Percentiles rank a stretch among this genome's conserved stretches.
These are phyloP conservation scores for Yamadazyma friedrichii DNA, from an alignment of 1,139 yeast genomes.

Conservation along the genomic window DNA sequence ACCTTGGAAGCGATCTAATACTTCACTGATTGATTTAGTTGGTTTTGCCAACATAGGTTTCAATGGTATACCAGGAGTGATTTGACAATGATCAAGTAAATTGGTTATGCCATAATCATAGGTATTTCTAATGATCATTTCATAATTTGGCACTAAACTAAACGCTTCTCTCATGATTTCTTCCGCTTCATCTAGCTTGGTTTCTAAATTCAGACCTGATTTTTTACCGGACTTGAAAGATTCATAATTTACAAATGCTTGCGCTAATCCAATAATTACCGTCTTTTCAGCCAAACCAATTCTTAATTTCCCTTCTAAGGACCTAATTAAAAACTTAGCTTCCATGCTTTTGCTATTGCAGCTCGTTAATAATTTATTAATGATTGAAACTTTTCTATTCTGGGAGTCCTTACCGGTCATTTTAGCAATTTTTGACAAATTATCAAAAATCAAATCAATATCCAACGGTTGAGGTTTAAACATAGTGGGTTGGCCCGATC, in stretches of 20 bases:
- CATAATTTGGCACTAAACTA: constrained; percentile 91
- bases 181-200: constrained; percentile 59
- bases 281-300: constrained; percentile 95
- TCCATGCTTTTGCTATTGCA: constrained; percentile 71
- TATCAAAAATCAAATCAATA: constrained; percentile 68
- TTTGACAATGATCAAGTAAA: constrained; percentile 63
- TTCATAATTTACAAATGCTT: constrained; percentile 72
- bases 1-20: constrained; percentile 82
- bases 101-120: constrained; percentile 65
- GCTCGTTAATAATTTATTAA: constrained; percentile 81
- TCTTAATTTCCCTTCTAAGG: constrained; percentile 88
- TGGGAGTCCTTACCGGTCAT: constrained; percentile 86
- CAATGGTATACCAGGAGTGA: constrained; percentile 90
- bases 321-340: constrained; percentile 86
- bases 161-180: constrained; percentile 80
- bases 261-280: constrained; percentile 78
- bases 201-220: constrained; percentile 23
- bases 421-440: constrained; percentile 73
- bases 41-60: constrained; percentile 99
- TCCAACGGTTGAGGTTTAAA: constrained; percentile 84
- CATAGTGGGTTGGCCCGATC: constrained; percentile 89
- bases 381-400: constrained; percentile 67
- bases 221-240: constrained; percentile 19
- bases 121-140: constrained; percentile 65
- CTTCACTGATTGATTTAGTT: constrained; percentile 86